phyloP scores from a whole-genome alignment of 495 filamentous ascomycete genomes.

The Platismatia glauca region DNA sequence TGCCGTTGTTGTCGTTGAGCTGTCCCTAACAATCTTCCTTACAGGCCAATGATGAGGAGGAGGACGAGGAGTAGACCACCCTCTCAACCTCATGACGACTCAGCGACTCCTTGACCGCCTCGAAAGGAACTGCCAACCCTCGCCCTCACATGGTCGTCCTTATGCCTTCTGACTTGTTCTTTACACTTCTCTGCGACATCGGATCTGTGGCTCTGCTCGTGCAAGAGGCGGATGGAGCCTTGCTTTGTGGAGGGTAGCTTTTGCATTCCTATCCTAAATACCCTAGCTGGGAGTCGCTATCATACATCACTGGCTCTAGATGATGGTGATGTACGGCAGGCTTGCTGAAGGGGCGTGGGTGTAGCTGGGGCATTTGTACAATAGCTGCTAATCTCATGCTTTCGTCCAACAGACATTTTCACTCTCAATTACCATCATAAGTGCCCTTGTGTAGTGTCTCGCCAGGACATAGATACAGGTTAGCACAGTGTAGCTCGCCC shows the following conservation, averaged over 20 bases:
- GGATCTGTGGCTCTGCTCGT: constrained; percentile 4
- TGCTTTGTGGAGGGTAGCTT: constrained; percentile 4
- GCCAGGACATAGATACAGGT: background rate
- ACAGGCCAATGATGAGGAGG: constrained; percentile 41
- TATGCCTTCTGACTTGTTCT: background rate
- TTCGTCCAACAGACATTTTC: background rate
- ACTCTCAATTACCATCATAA: background rate
- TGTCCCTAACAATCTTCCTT: constrained; percentile 23
- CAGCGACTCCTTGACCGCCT: background rate
- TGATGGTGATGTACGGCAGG: constrained; percentile 17
- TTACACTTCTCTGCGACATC: constrained; percentile 1
- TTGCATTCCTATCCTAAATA: constrained; percentile 7
- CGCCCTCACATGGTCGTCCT: background rate
- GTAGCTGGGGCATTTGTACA: constrained; percentile 8
- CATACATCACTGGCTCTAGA: constrained; percentile 14
- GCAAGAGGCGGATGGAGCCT: background rate
- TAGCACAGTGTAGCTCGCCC: background rate
- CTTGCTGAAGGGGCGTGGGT: constrained; percentile 13
- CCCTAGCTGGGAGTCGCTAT: constrained; percentile 14
- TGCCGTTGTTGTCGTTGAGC: background rate
- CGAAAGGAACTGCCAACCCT: constrained; percentile 1
- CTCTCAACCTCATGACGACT: constrained; percentile 2
- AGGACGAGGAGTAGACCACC: constrained; percentile 43
- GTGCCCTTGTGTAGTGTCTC: background rate
- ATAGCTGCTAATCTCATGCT: constrained; percentile 7